Base-by-base conservation (phyloP, 768 basidiomycete genomes). In the Tricholoma furcatifolium region DNA sequence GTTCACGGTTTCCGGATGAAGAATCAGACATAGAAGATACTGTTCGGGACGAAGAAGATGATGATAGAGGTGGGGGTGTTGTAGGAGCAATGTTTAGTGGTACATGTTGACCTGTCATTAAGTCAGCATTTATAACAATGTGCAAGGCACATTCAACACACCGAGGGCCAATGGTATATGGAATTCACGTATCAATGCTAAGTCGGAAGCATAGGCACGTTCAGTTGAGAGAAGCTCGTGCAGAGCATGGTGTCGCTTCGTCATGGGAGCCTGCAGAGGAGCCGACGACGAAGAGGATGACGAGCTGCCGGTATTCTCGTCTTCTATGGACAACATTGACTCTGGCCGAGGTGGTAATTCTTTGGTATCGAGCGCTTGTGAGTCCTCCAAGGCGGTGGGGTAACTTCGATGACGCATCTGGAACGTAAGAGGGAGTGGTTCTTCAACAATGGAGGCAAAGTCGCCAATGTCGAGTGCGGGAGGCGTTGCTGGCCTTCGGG, bases 161-260 rank as follows among this genome's bases (percentile, higher is more conserved):
- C 91, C 90, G 61, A 87, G 73, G 42, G 90, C 91, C 47, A 91
- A 69, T 6, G 89, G 89, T 36, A 92, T 84, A 60, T 93, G 85
- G 21, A 92, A 78, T 55, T 88, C 85, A 48, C 85, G 77, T 56
- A 93, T 83, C 49, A 92, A 73, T 14, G 85, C 85, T 23, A 93
- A 74, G 74, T 93, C 91, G n/a, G 83, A 84, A 11, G 91, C 85
- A 67, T 92, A 92, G 1, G 88, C 86, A 23, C 87, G 76, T 63
- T 93, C 91, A 18, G 88, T 88, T 10, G 85, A 82, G 41, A 93
- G 76, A 23, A 93, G 69, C 58, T 93, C 91, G 46, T 82, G 79
- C 18, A 93, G 72, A 8, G 90, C 90, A 65, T 93, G 87, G 20
- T 82, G 77, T 34, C 91, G 80, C 70, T 92, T 92, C 23, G 85